Conservation (phyloP, 768 basidiomycete genomes). For the Roridomyces roridus region DNA sequence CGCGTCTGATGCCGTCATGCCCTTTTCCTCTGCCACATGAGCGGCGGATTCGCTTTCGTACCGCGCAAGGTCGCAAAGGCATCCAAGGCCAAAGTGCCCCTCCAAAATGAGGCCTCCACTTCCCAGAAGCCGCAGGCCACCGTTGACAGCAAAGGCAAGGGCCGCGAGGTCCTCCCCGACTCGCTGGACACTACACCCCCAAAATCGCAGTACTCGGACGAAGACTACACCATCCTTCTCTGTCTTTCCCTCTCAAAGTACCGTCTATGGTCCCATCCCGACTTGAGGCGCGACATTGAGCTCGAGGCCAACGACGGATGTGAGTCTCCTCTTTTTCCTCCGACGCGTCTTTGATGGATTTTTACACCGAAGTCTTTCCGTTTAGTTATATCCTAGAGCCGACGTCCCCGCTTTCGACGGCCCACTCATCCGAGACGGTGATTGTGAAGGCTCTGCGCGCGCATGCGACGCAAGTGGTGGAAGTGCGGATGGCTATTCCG, state of each 20-base stretch:
- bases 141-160: constrained; percentile 27
- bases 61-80: constrained; percentile 52
- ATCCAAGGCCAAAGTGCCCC: constrained; percentile 30
- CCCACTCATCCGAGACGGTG: constrained; percentile 45
- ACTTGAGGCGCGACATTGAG: constrained; percentile 57
- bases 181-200: background rate
- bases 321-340: constrained; percentile 38
- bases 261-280: constrained; percentile 66
- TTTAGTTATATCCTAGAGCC: constrained; percentile 55
- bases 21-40: constrained; percentile 23
- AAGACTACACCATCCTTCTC: constrained; percentile 58
- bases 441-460: constrained; percentile 68
- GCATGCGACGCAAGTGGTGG: constrained; percentile 50
- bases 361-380: constrained; percentile 58
- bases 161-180: constrained; percentile 17
- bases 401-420: constrained; percentile 35
- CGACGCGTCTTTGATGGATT: constrained; percentile 21
- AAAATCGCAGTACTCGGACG: constrained; percentile 34
- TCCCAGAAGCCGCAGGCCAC: background rate
- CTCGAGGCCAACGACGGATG: constrained; percentile 48
- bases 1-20: too few species aligned
- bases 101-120: background rate
- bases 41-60: constrained; percentile 48
- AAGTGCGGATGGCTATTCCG: constrained; percentile 66
- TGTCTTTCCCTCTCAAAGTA: constrained; percentile 75